phyloP scores from a whole-genome alignment of 257 asterid genomes.

The Fraxinus excelsior region DNA sequence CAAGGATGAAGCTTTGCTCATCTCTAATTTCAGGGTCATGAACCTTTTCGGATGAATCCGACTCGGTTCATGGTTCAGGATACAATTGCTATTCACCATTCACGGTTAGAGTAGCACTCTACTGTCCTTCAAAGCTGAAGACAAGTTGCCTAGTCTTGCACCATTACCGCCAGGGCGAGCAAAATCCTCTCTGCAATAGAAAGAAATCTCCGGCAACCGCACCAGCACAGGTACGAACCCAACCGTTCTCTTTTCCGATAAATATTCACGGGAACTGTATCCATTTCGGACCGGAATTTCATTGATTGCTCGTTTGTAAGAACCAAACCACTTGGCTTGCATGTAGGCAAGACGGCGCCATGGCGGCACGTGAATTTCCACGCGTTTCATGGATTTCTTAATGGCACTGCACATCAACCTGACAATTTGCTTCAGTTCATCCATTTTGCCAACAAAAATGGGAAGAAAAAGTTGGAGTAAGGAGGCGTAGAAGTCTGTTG shows the following conservation, averaged over 20 bases:
- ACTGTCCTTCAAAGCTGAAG: constrained; percentile 37
- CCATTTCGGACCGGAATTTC: constrained; percentile 33
- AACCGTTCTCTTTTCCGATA: constrained; percentile 32
- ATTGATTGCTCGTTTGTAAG: constrained; percentile 59
- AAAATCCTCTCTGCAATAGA: no score
- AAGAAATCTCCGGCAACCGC: no score
- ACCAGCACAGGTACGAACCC: constrained; percentile 38
- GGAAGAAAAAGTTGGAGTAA: constrained; percentile 48
- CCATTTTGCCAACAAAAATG: constrained; percentile 46
- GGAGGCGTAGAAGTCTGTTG: constrained; percentile 44
- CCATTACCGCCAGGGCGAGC: neutral
- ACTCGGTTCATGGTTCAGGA: no score
- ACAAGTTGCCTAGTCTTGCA: constrained; percentile 53
- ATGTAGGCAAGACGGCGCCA: constrained; percentile 72
- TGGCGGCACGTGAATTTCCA: constrained; percentile 63
- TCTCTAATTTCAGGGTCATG: no score
- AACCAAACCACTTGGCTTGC: constrained; percentile 72
- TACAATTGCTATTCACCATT: no score
- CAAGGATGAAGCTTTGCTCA: no score
- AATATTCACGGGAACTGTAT: neutral
- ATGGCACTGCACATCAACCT: constrained; percentile 63
- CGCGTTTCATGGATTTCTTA: constrained; percentile 58
- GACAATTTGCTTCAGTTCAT: constrained; percentile 53
- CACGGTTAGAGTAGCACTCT: neutral
- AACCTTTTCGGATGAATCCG: no score